phyloP scores from a whole-genome alignment of 2,329 filamentous ascomycete species.

The Macrophomina pseudophaseolina region DNA sequence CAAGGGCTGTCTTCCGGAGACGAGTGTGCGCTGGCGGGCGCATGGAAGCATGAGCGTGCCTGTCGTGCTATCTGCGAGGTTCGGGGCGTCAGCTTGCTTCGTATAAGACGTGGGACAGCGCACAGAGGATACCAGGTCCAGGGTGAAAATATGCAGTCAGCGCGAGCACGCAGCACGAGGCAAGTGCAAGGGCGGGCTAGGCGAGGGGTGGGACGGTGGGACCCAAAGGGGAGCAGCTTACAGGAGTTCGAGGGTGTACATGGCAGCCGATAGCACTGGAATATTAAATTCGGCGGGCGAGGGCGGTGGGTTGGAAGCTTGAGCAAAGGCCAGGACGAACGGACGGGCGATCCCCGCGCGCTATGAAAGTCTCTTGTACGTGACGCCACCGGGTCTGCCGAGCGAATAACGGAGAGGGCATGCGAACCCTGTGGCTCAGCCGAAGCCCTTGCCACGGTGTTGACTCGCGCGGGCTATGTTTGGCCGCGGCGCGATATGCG shows the following conservation, averaged over 20 bases:
- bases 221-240: slow-evolving; percentile 17
- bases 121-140: slow-evolving; percentile 22
- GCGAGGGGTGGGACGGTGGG: slow-evolving; percentile 22
- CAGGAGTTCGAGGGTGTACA: slow-evolving; percentile 14
- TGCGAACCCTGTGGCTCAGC: slow-evolving; percentile 27
- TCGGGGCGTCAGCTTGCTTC: slow-evolving; percentile 5
- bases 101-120: slow-evolving; percentile 24
- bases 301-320: background rate
- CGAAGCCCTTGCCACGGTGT: slow-evolving; percentile 20
- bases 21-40: slow-evolving; percentile 42
- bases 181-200: slow-evolving; percentile 19
- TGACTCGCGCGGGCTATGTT: slow-evolving; percentile 26
- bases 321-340: slow-evolving; percentile 20
- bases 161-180: slow-evolving; percentile 23
- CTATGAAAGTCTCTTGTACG: slow-evolving; percentile 25
- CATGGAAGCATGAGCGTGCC: slow-evolving; percentile 44
- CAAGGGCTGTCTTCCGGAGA: slow-evolving; percentile 37
- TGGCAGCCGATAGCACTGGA: slow-evolving; percentile 17
- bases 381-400: slow-evolving; percentile 27
- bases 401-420: slow-evolving; percentile 23
- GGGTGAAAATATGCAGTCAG: slow-evolving; percentile 26
- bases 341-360: slow-evolving; percentile 22
- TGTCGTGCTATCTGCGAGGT: slow-evolving; percentile 26
- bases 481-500: slow-evolving; percentile 15
- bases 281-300: slow-evolving; percentile 2